phyloP scores from a whole-genome alignment of 768 basidiomycete species.

The Tylopilus rubrobrunneus region DNA sequence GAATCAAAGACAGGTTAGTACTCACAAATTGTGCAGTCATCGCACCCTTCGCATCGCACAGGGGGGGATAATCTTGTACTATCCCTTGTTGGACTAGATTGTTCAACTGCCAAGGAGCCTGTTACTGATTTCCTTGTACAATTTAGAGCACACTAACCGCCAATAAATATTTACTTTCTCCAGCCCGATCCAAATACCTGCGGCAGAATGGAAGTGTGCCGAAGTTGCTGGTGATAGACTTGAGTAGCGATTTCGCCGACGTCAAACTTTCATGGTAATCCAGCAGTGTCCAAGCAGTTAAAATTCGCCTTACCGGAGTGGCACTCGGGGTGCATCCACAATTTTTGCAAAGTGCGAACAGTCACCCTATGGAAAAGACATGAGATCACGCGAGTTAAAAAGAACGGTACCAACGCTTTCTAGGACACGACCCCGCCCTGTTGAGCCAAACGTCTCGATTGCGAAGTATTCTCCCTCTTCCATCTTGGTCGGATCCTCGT shows the following conservation, averaged over 20 bases:
- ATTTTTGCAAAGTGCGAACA: conserved; percentile 89
- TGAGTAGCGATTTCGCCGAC: conserved; percentile 80
- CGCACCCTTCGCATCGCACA: conserved; percentile 77
- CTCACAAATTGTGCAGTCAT: conserved; percentile 94
- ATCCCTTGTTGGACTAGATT: conserved; percentile 85
- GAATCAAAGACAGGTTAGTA: conserved; percentile 11
- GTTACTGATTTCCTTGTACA: background rate
- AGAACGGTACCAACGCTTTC: conserved; percentile 55
- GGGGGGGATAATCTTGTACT: conserved; percentile 89
- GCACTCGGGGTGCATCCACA: conserved; percentile 64
- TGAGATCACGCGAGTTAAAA: background rate
- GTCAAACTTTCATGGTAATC: conserved; percentile 53
- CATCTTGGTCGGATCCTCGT: conserved; percentile 92
- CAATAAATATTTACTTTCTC: conserved; percentile 90
- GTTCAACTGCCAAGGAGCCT: conserved; percentile 56
- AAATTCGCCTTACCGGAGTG: conserved; percentile 56
- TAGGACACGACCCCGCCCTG: conserved; percentile 82
- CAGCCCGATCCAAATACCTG: conserved; percentile 87
- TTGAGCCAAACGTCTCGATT: conserved; percentile 98
- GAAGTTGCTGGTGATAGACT: conserved; percentile 87
- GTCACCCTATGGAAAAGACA: conserved; percentile 57
- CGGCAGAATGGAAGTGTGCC: conserved; percentile 95
- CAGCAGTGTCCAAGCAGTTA: background rate
- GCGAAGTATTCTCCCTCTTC: conserved; percentile 99
- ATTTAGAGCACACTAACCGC: conserved; percentile 51